Evolutionary conservation across 805 yeast species (phyloP), one percentile per base, ranked within the genome.

Genomic region (Ogataea glucozyma): DNA sequence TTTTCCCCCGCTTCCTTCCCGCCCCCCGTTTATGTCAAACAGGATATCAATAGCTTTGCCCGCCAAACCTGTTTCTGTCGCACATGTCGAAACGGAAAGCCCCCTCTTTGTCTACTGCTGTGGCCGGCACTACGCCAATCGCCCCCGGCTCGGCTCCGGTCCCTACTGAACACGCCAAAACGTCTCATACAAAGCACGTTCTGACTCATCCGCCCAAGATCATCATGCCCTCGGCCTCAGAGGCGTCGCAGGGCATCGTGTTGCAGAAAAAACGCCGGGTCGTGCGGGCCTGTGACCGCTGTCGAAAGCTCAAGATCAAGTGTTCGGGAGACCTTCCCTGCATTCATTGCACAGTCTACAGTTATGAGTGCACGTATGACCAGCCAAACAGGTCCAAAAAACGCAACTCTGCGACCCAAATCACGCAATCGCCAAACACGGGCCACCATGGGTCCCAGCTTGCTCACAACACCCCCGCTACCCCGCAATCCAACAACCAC

Each of bases 341-440:
- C 48, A 62, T 69, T 7, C 71, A 69, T 38, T 88, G 96, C 60
- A 85, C 96, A 1, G 96, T 88, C 1, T 89, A 88, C 65, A 79
- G 87, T 16, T 86, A 85, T 62, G 84, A 79, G 44, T 88, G 97
- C 64, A 79, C 95, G 0, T 88, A 88, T 60, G 86, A 85, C 57
- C 88, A 86, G 56, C 91, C 95, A 8, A 55, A 52, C 33, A 38
- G 59, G 14, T 37, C 58, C 3, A 59, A 61, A 36, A 78, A 76
- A 56, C 78, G 56, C 33, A 24, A 34, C n/a, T 17, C 45, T n/a
- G 10, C 38, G 11, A 26, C 16, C 6, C 31, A 23, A n/a, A n/a
- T n/a, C 11, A 39, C 22, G 20, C 26, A 26, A 10, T 30, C 33
- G n/a, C 31, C 19, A n/a, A n/a, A n/a, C n/a, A n/a, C n/a, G n/a